Conservation (phyloP, 768 basidiomycete genomes). For the Dentipellis fragilis region DNA sequence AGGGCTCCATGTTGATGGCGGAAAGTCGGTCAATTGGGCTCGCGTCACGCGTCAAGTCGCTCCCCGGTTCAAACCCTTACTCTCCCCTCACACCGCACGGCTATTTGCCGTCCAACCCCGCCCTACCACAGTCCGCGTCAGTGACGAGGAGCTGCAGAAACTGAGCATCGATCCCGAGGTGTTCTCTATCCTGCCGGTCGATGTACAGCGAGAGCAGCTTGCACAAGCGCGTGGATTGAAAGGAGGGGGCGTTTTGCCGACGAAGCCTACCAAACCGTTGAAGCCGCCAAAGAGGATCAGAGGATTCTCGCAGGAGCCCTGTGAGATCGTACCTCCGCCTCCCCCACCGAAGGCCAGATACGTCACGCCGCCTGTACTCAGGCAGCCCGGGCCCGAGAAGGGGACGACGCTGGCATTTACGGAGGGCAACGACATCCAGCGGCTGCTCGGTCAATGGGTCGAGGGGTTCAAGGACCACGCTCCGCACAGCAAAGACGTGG, state of each 20-base stretch:
- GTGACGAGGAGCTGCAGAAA: constrained; percentile 46
- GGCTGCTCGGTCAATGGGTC: constrained; percentile 70
- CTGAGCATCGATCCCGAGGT: constrained; percentile 70
- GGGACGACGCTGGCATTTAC: constrained; percentile 49
- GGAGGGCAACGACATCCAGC: constrained; percentile 64
- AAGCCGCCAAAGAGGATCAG: constrained; percentile 43
- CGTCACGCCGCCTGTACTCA: constrained; percentile 38
- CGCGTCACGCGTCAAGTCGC: constrained; percentile 58
- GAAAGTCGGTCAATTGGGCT: constrained; percentile 36
- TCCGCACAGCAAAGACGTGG: constrained; percentile 69
- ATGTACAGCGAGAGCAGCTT: constrained; percentile 68
- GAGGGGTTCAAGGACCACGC: constrained; percentile 42
- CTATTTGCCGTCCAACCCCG: constrained; percentile 28
- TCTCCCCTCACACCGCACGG: constrained; percentile 26
- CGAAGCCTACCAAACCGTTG: constrained; percentile 16
- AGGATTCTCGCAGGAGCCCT: constrained; percentile 18
- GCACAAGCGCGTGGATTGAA: constrained; percentile 44
- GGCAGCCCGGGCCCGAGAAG: constrained; percentile 38
- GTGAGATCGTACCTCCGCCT: constrained; percentile 29
- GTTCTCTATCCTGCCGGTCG: constrained; percentile 51
- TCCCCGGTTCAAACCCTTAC: constrained; percentile 36
- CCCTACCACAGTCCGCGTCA: constrained; percentile 31
- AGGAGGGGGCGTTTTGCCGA: constrained; percentile 4
- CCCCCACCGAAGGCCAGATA: constrained; percentile 50
- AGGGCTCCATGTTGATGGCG: constrained; percentile 1